phyloP scores from a whole-genome alignment of 2,329 filamentous ascomycete species.

The Ascochyta pisi region DNA sequence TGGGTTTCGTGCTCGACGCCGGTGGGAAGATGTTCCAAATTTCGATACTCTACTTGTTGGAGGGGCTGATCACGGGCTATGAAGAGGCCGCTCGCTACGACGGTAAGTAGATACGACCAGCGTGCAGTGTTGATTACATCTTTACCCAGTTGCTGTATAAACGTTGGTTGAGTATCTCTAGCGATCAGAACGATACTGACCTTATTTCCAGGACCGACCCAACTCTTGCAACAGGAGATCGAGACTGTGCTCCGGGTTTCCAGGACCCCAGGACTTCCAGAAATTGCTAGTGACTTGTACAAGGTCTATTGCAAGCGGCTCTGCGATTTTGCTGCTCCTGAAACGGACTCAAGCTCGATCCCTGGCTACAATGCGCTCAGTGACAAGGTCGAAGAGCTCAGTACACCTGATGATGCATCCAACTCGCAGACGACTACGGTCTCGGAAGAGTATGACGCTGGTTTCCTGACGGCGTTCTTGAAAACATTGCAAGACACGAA shows the following conservation, averaged over 20 bases:
- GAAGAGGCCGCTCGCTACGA: not conserved
- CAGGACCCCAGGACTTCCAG: constrained; percentile 50
- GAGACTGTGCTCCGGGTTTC: constrained; percentile 47
- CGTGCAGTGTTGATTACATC: not conserved
- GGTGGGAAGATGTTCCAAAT: constrained; percentile 50
- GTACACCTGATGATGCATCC: not conserved
- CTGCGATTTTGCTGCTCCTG: constrained; percentile 23
- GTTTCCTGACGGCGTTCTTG: constrained; percentile 33
- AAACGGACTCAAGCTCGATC: constrained; percentile 8
- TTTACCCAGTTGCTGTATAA: too few species aligned
- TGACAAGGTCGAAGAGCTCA: constrained; percentile 16
- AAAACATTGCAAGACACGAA: constrained; percentile 32
- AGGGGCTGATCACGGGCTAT: constrained; percentile 51
- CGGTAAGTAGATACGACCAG: not conserved
- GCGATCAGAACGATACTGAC: not conserved
- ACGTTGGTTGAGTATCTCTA: too few species aligned
- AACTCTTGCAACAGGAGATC: constrained; percentile 35
- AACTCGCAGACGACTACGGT: not conserved
- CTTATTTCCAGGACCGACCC: not conserved
- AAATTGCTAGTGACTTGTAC: constrained; percentile 52
- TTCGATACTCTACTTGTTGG: constrained; percentile 52
- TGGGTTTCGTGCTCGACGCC: constrained; percentile 47
- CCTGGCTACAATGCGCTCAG: constrained; percentile 29
- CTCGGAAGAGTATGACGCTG: not conserved
- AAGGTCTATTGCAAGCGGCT: constrained; percentile 38